These are phyloP conservation scores for Schwanniomyces etchellsii DNA, from an alignment of 1,139 yeast genomes.

Conservation along the genomic window DNA sequence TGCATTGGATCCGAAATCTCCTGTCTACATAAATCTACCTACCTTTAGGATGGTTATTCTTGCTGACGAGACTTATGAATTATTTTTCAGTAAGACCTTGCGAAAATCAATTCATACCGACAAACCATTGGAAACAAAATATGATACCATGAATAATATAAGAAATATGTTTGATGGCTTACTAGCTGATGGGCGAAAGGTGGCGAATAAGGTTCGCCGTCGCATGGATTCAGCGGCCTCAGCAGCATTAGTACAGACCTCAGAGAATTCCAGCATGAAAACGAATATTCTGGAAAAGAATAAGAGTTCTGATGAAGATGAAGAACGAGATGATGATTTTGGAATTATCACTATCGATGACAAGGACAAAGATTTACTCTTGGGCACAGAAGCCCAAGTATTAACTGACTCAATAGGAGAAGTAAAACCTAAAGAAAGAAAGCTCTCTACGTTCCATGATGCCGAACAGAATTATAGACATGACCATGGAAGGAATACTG, in stretches of 20 bases:
- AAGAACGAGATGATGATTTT: slow-evolving; percentile 43
- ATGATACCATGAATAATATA: slow-evolving; percentile 54
- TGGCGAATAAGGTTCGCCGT: slow-evolving; percentile 80
- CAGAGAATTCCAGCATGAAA: slow-evolving; percentile 16
- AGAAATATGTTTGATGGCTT: slow-evolving; percentile 89
- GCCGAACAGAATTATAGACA: slow-evolving; percentile 8
- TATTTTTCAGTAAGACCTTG: slow-evolving; percentile 67
- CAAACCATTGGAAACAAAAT: slow-evolving; percentile 41
- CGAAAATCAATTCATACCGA: slow-evolving; percentile 64
- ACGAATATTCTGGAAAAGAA: slow-evolving; percentile 19
- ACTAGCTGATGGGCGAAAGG: slow-evolving; percentile 86
- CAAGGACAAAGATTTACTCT: slow-evolving; percentile 38
- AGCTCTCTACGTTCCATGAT: slow-evolving; percentile 10
- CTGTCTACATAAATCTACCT: slow-evolving; percentile 72
- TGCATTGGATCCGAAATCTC: slow-evolving; percentile 76
- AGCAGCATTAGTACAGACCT: slow-evolving; percentile 11
- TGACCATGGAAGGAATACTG: too few species aligned
- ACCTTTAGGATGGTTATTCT: slow-evolving; percentile 92
- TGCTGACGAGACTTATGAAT: slow-evolving; percentile 90
- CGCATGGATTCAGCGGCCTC: slow-evolving; percentile 72
- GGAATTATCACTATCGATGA: slow-evolving; percentile 44
- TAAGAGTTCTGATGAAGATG: slow-evolving; percentile 28
- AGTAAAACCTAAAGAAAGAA: slow-evolving; percentile 6
- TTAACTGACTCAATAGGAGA: slow-evolving; percentile 17
- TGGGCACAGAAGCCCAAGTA: slow-evolving; percentile 44